Percentiles rank a stretch among this genome's conserved stretches.
phyloP scores from a whole-genome alignment of 78 protist genomes.

The Dictyostelium capitatum region DNA sequence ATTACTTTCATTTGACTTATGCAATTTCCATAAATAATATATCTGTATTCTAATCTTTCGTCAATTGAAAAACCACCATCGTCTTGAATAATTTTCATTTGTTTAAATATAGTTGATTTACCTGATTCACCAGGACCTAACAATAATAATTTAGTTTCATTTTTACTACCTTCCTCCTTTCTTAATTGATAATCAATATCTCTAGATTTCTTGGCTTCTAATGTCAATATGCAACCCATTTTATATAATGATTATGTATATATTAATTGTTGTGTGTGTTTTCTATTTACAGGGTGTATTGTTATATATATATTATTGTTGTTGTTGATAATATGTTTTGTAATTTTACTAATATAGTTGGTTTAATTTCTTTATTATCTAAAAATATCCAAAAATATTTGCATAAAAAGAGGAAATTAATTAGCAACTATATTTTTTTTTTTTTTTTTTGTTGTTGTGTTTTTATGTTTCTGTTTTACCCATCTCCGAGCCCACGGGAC shows the following conservation, averaged over 20 bases:
- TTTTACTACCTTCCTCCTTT: conserved; percentile 55
- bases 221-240: conserved; percentile 60
- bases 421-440: too few relatives aligned
- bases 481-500: too few relatives aligned
- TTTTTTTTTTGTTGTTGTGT: too few relatives aligned
- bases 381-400: too few relatives aligned
- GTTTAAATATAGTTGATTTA: conserved; percentile 83
- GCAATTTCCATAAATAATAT: conserved; percentile 81
- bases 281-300: too few relatives aligned
- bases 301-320: background rate
- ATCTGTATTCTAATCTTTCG: conserved; percentile 75
- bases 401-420: too few relatives aligned
- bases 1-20: conserved; percentile 85
- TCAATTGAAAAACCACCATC: conserved; percentile 82
- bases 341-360: too few relatives aligned
- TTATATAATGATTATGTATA: background rate
- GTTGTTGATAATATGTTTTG: background rate
- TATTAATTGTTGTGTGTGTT: background rate
- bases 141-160: conserved; percentile 69
- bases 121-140: conserved; percentile 82
- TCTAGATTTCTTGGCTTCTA: conserved; percentile 76
- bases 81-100: conserved; percentile 85
- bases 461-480: too few relatives aligned
- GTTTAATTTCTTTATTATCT: too few relatives aligned
- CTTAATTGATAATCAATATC: conserved; percentile 61